Evolutionary conservation across 768 basidiomycete genomes (phyloP), one percentile per base, ranked within the genome.

Genomic region (Termitomyces sp.): DNA sequence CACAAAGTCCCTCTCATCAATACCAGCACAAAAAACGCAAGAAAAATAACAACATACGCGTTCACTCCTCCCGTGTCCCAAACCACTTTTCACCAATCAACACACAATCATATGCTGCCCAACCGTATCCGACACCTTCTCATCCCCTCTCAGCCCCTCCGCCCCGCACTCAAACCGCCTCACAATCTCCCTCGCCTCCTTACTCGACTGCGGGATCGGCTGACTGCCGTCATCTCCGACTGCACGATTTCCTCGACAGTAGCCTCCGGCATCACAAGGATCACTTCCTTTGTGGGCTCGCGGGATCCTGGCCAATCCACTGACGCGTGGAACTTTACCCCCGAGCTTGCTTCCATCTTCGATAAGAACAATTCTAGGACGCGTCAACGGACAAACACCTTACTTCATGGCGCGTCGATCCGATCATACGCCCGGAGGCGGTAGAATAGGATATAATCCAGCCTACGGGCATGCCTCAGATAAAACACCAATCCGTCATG

Each of bases 361-460:
- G 76, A 69, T 67, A 96, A 88, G 64, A 85, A 78, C 14, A 66
- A 67, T 19, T 54, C 68, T 64, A 15, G 30, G 19, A 1, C 23
- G 23, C 23, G 6, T 3, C 21, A 17, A 3, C 12, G 21, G 12
- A 5, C 6, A 30, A 4, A 68, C 81, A 23, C 1, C 30, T 65
- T 58, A 85, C 86, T 71, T 59, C 74, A 68, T 1, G 91, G 88
- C 0, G 87, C 86, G 65, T 94, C 94, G 65, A 95, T 91, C 26
- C 94, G 78, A 66, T 97, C 94, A 67, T 95, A 99, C 1, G 87
- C 76, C 31, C 97, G 82, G 26, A 99, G 78, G 71, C 98, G 94
- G 74, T 91, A 98, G 79, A 97, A 93, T 11, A 86, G 81, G 63
- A 97, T 89, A 67, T 88, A 94, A 56, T 94, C 86, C 72, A 75